These are phyloP conservation scores for Nicotiana otophora DNA, from an alignment of 257 asterid species.

Conservation along the genomic window DNA sequence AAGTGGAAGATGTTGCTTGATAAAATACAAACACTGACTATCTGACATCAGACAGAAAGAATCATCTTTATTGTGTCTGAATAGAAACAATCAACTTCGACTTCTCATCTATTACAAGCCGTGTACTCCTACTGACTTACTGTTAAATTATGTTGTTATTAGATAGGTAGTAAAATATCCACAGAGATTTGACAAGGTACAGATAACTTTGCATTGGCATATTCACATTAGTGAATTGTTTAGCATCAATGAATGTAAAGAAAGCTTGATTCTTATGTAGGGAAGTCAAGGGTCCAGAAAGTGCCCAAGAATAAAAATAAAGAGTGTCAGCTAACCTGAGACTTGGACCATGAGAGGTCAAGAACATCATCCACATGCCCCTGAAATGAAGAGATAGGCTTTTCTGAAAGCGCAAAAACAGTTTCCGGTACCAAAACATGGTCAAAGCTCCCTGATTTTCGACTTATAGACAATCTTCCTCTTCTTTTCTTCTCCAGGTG, in stretches of 20 bases:
- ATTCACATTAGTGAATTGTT: neutral
- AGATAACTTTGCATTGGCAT: neutral
- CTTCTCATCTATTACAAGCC: neutral
- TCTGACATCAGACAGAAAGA: neutral
- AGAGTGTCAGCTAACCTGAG: slow-evolving; percentile 60
- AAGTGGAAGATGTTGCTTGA: neutral
- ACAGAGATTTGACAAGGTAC: neutral
- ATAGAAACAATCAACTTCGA: neutral
- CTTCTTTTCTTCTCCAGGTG: slow-evolving; percentile 69
- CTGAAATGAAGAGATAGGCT: slow-evolving; percentile 72
- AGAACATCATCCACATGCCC: slow-evolving; percentile 88
- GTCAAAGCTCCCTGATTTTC: slow-evolving; percentile 78
- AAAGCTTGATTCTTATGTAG: neutral
- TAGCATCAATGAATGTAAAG: neutral
- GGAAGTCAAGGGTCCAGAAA: neutral
- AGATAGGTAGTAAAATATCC: neutral
- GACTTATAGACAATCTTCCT: slow-evolving; percentile 75
- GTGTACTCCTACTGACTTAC: neutral
- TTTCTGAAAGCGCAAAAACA: slow-evolving; percentile 70
- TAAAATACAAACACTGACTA: neutral
- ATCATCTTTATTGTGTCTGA: neutral
- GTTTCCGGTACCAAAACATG: slow-evolving; percentile 82
- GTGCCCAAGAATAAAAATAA: slow-evolving; percentile 2
- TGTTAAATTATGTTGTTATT: neutral
- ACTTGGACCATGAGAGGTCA: slow-evolving; percentile 98